A percentile compares a stretch with the other conserved stretches of the same genome.
phyloP scores from a whole-genome alignment of 2,329 filamentous ascomycete species.

The Ophiognomonia clavigignenti-juglandacearum region DNA sequence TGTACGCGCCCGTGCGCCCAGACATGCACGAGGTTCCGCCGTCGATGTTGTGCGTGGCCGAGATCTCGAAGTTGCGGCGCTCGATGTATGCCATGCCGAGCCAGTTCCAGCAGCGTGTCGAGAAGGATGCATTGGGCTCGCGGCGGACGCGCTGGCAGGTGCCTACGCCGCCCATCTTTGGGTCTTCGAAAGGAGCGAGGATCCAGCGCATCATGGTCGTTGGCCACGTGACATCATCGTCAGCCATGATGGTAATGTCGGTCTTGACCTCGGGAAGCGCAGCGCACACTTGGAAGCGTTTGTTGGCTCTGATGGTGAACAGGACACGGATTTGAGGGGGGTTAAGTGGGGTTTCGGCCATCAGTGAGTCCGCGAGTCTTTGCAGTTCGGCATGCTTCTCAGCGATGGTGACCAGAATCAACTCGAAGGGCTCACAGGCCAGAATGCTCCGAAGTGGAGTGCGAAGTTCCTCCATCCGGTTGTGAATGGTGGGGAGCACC shows the following conservation, averaged over 20 bases:
- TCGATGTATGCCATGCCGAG: conserved; percentile 89
- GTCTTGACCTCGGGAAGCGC: conserved; percentile 83
- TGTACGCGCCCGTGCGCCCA: conserved; percentile 87
- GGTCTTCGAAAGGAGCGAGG: conserved; percentile 84
- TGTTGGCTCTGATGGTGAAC: conserved; percentile 82
- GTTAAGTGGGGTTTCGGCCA: conserved; percentile 15
- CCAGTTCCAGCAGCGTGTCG: conserved; percentile 74
- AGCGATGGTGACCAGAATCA: conserved; percentile 84
- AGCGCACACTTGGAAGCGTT: conserved; percentile 87
- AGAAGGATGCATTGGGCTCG: conserved; percentile 53
- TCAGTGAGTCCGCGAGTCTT: conserved; percentile 58
- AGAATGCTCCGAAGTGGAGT: conserved; percentile 76
- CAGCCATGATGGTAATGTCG: conserved; percentile 83
- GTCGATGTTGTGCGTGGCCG: conserved; percentile 90
- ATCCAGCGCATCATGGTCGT: conserved; percentile 84
- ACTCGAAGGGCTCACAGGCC: conserved; percentile 61
- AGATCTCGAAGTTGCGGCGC: conserved; percentile 93
- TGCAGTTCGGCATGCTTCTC: conserved; percentile 68
- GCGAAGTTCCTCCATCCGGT: conserved; percentile 76
- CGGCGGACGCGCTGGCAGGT: conserved; percentile 84
- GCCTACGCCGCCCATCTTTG: conserved; percentile 79
- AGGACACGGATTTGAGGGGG: conserved; percentile 66
- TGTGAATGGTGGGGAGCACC: conserved; percentile 88
- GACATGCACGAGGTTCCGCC: conserved; percentile 97
- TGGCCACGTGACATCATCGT: conserved; percentile 95